A percentile compares a stretch with the other conserved stretches of the same genome.
phyloP scores from a whole-genome alignment of 371 early-diverging fungal species.

The Circinella minor region DNA sequence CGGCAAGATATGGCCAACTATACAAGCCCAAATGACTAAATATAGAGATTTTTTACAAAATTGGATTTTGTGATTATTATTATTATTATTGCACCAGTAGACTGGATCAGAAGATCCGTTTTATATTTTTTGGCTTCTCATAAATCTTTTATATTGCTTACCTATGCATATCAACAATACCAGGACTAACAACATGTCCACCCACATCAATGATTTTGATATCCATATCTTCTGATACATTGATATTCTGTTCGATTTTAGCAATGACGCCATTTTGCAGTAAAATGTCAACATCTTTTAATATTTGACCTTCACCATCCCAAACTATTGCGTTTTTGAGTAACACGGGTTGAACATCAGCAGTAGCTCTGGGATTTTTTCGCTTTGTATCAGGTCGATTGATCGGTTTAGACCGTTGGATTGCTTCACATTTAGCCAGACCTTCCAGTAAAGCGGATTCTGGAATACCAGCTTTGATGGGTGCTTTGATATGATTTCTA shows the following conservation, averaged over 20 bases:
- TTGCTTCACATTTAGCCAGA: constrained; percentile 20
- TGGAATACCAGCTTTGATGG: constrained; percentile 29
- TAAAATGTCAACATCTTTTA: constrained; percentile 54
- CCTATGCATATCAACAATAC: constrained; percentile 81
- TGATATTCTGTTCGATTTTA: constrained; percentile 38
- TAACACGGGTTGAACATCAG: constrained; percentile 30
- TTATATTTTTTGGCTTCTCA: neutral
- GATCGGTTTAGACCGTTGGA: constrained; percentile 4
- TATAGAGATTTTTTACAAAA: constrained; percentile 14
- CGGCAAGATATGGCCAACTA: constrained; percentile 64
- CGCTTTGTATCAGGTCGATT: constrained; percentile 14
- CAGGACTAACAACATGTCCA: constrained; percentile 72
- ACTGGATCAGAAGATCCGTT: too few relatives aligned
- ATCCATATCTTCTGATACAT: constrained; percentile 24
- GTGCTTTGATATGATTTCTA: neutral
- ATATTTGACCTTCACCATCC: constrained; percentile 58
- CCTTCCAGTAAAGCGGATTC: constrained; percentile 21
- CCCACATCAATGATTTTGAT: constrained; percentile 61
- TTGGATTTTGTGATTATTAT: neutral
- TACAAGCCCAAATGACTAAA: constrained; percentile 62
- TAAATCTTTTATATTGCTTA: constrained; percentile 25
- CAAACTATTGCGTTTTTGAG: constrained; percentile 61
- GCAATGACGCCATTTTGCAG: constrained; percentile 57
- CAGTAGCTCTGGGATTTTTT: constrained; percentile 22
- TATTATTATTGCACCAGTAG: too few relatives aligned